Evolutionary conservation across 495 filamentous ascomycete genomes (phyloP).

Genomic region (Penicillium roqueforti): DNA sequence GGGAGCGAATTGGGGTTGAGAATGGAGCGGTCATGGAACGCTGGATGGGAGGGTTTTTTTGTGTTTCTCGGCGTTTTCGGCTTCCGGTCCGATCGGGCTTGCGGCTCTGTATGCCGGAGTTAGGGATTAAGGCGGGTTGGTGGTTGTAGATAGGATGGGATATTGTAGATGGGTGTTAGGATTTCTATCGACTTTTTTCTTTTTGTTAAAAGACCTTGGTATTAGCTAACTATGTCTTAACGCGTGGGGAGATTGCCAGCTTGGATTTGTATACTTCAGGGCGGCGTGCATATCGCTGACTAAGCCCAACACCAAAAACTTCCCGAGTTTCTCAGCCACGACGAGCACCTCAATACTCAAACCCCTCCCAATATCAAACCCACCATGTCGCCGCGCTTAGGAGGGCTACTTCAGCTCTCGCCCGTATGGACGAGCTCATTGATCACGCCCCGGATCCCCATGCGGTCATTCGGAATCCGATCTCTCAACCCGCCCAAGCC

Average conservation of each 20-base stretch:
- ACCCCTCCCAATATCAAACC: conserved; percentile 4
- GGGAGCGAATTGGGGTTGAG: background rate
- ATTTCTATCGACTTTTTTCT: too few relatives aligned
- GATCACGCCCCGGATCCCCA: conserved; percentile 14
- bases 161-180: background rate
- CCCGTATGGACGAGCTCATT: conserved; percentile 19
- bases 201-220: too few relatives aligned
- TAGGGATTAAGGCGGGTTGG: background rate
- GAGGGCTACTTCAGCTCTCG: conserved; percentile 34
- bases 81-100: conserved; percentile 7
- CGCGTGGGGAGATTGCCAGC: background rate
- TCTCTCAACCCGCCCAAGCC: conserved; percentile 47
- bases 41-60: conserved; percentile 4
- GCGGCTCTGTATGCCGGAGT: conserved; percentile 1
- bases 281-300: background rate
- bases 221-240: too few relatives aligned
- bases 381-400: conserved; percentile 38
- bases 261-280: background rate
- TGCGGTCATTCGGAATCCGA: conserved; percentile 46
- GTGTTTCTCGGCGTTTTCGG: conserved; percentile 15
- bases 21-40: background rate
- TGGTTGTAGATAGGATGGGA: background rate
- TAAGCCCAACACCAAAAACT: conserved; percentile 23
- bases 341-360: conserved; percentile 1
- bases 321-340: conserved; percentile 4